A percentile compares a stretch with the other conserved stretches of the same genome.
phyloP scores from a whole-genome alignment of 768 basidiomycete species.

The Scleroderma bovista region DNA sequence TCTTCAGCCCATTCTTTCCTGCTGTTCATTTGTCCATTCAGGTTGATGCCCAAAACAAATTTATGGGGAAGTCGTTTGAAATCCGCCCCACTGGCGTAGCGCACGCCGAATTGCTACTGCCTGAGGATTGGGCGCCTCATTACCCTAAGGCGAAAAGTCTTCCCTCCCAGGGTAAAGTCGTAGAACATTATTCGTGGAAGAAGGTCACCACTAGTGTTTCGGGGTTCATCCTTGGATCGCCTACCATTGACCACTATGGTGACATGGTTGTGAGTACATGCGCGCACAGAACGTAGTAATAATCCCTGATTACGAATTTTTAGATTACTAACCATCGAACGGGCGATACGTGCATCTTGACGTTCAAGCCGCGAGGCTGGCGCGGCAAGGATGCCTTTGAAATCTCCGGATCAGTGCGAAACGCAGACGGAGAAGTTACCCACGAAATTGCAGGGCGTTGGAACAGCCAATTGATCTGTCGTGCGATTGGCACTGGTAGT shows the following conservation, averaged over 20 bases:
- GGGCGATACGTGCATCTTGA: constrained; percentile 78
- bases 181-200: constrained; percentile 95
- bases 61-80: constrained; percentile 95
- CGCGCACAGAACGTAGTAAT: not conserved
- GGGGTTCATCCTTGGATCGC: constrained; percentile 87
- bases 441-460: constrained; percentile 94
- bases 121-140: constrained; percentile 53
- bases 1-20: not conserved
- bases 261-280: constrained; percentile 78
- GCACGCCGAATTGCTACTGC: constrained; percentile 77
- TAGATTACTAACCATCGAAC: constrained; percentile 89
- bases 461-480: constrained; percentile 91
- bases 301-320: constrained; percentile 1
- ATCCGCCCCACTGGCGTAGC: constrained; percentile 94
- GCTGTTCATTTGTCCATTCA: constrained; percentile 22
- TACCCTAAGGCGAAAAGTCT: constrained; percentile 55
- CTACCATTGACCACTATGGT: constrained; percentile 89
- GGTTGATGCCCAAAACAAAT: constrained; percentile 96
- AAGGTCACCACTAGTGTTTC: constrained; percentile 90
- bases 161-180: constrained; percentile 45
- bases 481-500: constrained; percentile 55
- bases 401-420: constrained; percentile 80
- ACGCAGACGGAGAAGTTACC: constrained; percentile 54
- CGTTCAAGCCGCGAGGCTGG: constrained; percentile 97
- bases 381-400: constrained; percentile 87